phyloP scores from a whole-genome alignment of 1,139 yeast genomes.

The Torulaspora pretoriensis region DNA sequence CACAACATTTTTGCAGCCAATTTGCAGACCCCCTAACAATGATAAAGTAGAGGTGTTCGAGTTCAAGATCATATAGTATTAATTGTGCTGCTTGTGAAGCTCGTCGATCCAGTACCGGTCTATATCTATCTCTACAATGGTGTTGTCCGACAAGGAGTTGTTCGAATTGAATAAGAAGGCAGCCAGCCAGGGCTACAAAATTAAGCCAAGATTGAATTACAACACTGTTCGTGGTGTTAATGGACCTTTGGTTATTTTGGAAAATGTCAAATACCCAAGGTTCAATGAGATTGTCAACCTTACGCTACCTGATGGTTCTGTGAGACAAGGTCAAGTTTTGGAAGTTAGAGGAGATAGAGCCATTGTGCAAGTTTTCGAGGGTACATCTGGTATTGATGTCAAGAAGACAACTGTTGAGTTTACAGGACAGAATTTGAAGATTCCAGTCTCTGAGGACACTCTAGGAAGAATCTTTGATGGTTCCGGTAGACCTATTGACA shows the following conservation, averaged over 20 bases:
- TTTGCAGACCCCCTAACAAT: conserved; percentile 13
- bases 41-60: conserved; percentile 3
- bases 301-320: conserved; percentile 91
- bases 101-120: neutral
- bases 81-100: neutral
- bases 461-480: conserved; percentile 98
- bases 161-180: conserved; percentile 84
- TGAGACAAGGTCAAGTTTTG: conserved; percentile 94
- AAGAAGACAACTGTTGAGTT: conserved; percentile 95
- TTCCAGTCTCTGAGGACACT: conserved; percentile 95
- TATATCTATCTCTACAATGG: conserved; percentile 17
- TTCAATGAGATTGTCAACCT: conserved; percentile 94
- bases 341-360: conserved; percentile 98
- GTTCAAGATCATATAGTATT: conserved; percentile 1
- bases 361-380: conserved; percentile 97
- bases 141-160: conserved; percentile 39
- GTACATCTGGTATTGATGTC: conserved; percentile 96
- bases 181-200: conserved; percentile 83
- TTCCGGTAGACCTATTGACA: conserved; percentile 96
- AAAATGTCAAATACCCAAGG: conserved; percentile 93
- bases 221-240: conserved; percentile 97
- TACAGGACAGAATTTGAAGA: conserved; percentile 89
- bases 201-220: conserved; percentile 85
- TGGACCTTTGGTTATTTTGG: conserved; percentile 95
- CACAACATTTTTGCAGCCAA: conserved; percentile 14